These are phyloP conservation scores for Huntiella omanensis DNA, from an alignment of 2,329 filamentous ascomycete species.

Conservation along the genomic window DNA sequence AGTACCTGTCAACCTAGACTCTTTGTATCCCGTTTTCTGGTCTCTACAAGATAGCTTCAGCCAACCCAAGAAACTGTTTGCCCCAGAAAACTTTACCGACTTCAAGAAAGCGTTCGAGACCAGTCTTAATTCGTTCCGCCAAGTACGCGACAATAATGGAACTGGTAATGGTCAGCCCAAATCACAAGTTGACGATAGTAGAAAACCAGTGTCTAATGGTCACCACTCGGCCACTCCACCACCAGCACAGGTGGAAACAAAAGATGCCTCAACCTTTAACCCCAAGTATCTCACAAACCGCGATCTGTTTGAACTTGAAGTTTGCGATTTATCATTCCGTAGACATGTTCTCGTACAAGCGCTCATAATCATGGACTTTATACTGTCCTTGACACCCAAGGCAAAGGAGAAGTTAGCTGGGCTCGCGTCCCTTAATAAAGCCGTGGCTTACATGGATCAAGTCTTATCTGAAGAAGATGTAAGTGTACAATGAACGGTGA, in stretches of 20 bases:
- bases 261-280: slow-evolving; percentile 41
- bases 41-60: slow-evolving; percentile 81
- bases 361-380: slow-evolving; percentile 83
- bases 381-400: slow-evolving; percentile 70
- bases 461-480: slow-evolving; percentile 67
- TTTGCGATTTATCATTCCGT: slow-evolving; percentile 85
- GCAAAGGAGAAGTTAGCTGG: slow-evolving; percentile 62
- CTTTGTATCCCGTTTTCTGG: slow-evolving; percentile 87
- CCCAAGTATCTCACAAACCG: slow-evolving; percentile 97
- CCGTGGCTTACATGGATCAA: slow-evolving; percentile 65
- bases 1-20: slow-evolving; percentile 34
- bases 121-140: slow-evolving; percentile 36
- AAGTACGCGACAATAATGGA: slow-evolving; percentile 30
- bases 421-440: slow-evolving; percentile 54
- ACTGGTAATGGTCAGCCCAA: slow-evolving; percentile 16
- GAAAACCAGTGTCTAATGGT: not conserved
- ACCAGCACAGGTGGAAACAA: not conserved
- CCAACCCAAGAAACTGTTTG: slow-evolving; percentile 68
- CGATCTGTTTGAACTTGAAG: slow-evolving; percentile 89
- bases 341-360: slow-evolving; percentile 89
- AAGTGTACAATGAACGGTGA: slow-evolving; percentile 19
- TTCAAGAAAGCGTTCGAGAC: slow-evolving; percentile 65
- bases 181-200: not conserved
- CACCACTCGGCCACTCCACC: not conserved
- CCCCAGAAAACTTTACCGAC: slow-evolving; percentile 48